Base-by-base conservation (phyloP, 371 early-diverging fungal genomes). In the Dichotomocladium elegans region DNA sequence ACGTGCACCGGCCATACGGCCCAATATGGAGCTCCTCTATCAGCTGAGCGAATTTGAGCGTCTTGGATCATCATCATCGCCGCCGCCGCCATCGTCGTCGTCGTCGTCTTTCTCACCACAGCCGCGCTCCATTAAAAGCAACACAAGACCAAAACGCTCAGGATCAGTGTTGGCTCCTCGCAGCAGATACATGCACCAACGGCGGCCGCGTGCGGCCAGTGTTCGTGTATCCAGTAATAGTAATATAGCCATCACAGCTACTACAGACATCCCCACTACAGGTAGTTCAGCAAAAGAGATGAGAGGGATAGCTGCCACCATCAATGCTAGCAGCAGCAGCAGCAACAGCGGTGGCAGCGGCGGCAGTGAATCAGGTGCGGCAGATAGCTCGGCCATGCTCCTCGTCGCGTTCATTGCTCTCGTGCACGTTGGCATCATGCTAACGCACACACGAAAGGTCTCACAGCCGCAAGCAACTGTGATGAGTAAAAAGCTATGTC, bases 1-100 rank as follows among this genome's bases (percentile, higher is more conserved):
- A 14, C 55, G 57, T 12, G 66, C 67, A 30, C 66, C 61, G 7
- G 55, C 41, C 3, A 70, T 70, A 46, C 57, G 47, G 11, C 70
- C 70, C 6, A 70, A 70, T 31, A 57, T 70, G 55, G 58, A 63
- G 26, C 52, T 66, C 15, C 45, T 70, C 42, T 66, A 70, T 45
- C 66, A 70, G 42, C 47, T 70, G 30, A 47, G 50, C 22, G 70
- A 70, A 37, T 70, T 55, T 50, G 66, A 70, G 40, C 24, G 31
- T 34, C 14, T 48, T 15, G 6, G 25, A n/a, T 48, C 31, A 21
- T 26, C 49, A 48, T n/a, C 25, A 44, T 44, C 45, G 29, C 29
- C 5, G 25, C 10, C n/a, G 12, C 5, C 19, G 25, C 1, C 19
- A 19, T n/a, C 42, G 25, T 17, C 47, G 28, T 14, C 47, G 28